These are phyloP conservation scores for Vitis hybrid DNA, from an alignment of 177 flowering plant species.

Conservation along the genomic window DNA sequence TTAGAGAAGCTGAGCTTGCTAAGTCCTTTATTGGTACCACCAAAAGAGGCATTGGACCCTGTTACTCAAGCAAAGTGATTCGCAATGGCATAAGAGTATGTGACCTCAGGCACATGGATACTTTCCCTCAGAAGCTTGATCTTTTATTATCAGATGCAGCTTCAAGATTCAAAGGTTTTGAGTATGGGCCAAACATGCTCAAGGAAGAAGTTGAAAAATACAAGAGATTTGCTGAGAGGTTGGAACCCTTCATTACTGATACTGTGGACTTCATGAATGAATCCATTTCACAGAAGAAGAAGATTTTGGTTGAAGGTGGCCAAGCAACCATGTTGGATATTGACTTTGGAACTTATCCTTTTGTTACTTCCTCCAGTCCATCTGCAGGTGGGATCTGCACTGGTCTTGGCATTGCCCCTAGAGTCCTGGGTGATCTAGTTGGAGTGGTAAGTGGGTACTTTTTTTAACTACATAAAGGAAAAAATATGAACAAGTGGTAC, in stretches of 20 bases:
- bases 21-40: slow-evolving; percentile 95
- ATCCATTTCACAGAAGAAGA: slow-evolving; percentile 69
- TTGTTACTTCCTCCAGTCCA: slow-evolving; percentile 94
- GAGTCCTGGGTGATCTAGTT: slow-evolving; percentile 79
- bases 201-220: slow-evolving; percentile 81
- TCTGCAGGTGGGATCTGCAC: slow-evolving; percentile 99
- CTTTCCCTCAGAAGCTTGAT: slow-evolving; percentile 89
- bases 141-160: slow-evolving; percentile 84
- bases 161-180: slow-evolving; percentile 68
- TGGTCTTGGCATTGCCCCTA: slow-evolving; percentile 96
- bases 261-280: slow-evolving; percentile 86
- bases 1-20: slow-evolving; percentile 87
- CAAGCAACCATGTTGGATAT: slow-evolving; percentile 99
- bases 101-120: slow-evolving; percentile 96
- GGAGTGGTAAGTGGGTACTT: slow-evolving; percentile 73
- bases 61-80: slow-evolving; percentile 84
- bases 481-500: background rate
- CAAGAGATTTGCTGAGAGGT: slow-evolving; percentile 82
- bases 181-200: slow-evolving; percentile 63
- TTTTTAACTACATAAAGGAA: background rate
- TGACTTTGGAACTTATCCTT: slow-evolving; percentile 98
- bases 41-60: slow-evolving; percentile 93
- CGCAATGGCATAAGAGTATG: slow-evolving; percentile 88
- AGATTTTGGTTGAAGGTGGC: slow-evolving; percentile 96
- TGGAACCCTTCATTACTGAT: slow-evolving; percentile 89